Percentiles rank a stretch among this genome's conserved stretches.
Conservation (phyloP, 2,329 filamentous ascomycete genomes). For the Drechmeria coniospora region DNA sequence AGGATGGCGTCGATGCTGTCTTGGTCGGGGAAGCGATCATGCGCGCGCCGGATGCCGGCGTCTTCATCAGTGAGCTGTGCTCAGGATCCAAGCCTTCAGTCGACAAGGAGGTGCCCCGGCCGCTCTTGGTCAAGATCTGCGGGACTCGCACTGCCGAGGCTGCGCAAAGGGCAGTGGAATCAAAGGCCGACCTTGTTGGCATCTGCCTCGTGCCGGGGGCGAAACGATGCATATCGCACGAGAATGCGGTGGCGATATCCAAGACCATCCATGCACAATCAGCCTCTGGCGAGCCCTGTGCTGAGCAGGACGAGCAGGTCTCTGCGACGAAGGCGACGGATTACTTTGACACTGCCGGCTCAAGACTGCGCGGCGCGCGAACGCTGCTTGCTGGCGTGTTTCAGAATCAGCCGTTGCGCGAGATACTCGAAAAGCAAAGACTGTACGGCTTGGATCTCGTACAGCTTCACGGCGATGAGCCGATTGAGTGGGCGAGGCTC, state of each 20-base stretch:
- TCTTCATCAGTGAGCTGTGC: conserved; percentile 75
- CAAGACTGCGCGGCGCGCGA: conserved; percentile 35
- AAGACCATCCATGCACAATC: conserved; percentile 58
- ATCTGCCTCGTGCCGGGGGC: conserved; percentile 79
- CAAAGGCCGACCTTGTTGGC: conserved; percentile 81
- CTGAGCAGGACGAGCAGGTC: conserved; percentile 11
- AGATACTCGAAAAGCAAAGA: conserved; percentile 65
- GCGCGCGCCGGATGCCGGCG: conserved; percentile 67
- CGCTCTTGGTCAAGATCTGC: conserved; percentile 81
- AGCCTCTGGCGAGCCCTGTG: conserved; percentile 23
- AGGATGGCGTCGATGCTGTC: conserved; percentile 81
- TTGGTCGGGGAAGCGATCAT: conserved; percentile 93
- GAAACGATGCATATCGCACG: conserved; percentile 64
- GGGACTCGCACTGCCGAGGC: conserved; percentile 74
- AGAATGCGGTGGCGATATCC: conserved; percentile 69
- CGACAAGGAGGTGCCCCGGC: conserved; percentile 20
- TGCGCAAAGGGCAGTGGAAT: conserved; percentile 64
- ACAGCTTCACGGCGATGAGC: conserved; percentile 84
- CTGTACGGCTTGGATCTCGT: conserved; percentile 71
- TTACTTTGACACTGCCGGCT: conserved; percentile 50
- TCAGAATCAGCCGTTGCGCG: conserved; percentile 71
- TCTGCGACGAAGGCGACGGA: conserved; percentile 33
- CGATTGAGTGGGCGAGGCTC: conserved; percentile 76
- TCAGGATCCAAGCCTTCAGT: conserved; percentile 31
- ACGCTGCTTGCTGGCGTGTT: conserved; percentile 88